Evolutionary conservation across 1,139 yeast genomes (phyloP), one percentile per base, ranked within the genome.

Genomic region (Lodderomyces theae): DNA sequence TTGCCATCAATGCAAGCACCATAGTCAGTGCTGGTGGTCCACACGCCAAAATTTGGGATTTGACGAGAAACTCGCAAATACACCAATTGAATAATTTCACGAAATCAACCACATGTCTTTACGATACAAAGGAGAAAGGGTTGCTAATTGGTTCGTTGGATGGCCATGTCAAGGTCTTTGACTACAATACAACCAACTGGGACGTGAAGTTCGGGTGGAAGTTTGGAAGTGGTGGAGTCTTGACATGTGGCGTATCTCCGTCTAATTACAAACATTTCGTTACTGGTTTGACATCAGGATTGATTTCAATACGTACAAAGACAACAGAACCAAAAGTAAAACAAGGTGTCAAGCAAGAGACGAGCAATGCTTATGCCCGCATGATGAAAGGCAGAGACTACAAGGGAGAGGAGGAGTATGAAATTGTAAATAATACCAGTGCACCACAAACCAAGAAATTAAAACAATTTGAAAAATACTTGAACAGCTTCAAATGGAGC

Each of bases 131-230:
- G 37, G 80, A 81, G 48, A 73, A 82, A 38, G 95, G 96, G 9
- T 69, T 92, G 40, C 64, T 92, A 38, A 97, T 95, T 7, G 97
- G 97, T 17, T 90, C 97, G 0, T 72, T 92, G 45, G 98, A 92
- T 63, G 98, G 98, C 13, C 98, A 92, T 61, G 96, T 92, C 44
- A 92, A 92, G 63, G 89, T 90, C 36, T 87, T 92, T 60, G 97
- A 90, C 62, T 79, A 87, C 26, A 67, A 79, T 28, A 73, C 83
- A 19, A 69, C 84, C 37, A 69, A 77, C 47, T 92, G 95, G 90
- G 86, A 85, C 46, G 96, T 90, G 48, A 86, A 85, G 59, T 92
- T 89, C 61, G 97, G 97, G 34, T 92, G 97, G 97, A 92, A 90
- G 62, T 90, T 86, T 57, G 96, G 96, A 31, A 61, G 68, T 47